Conservation (phyloP, 257 asterid genomes). For the Fraxinus cuspidata region DNA sequence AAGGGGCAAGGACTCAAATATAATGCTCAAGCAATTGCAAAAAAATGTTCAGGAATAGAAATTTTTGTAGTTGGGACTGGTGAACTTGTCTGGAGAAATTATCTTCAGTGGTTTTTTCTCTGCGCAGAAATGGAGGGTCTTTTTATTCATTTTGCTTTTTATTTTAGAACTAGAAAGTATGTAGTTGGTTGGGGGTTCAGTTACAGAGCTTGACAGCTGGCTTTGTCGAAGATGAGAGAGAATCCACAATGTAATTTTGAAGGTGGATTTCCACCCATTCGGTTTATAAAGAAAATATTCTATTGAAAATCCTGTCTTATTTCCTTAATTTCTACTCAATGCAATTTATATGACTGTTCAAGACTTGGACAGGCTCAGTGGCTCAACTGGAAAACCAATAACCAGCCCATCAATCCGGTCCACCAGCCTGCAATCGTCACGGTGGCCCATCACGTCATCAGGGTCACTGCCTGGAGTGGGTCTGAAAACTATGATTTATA, state of each 20-base stretch:
- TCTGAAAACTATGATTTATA: too few species aligned
- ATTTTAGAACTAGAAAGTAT: conserved; percentile 27
- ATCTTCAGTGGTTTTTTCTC: conserved; percentile 13
- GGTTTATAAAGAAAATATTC: conserved; percentile 27
- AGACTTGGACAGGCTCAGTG: too few species aligned
- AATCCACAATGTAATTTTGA: conserved; percentile 48
- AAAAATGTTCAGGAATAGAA: conserved; percentile 30
- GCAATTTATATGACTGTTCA: not conserved
- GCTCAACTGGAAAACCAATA: too few species aligned
- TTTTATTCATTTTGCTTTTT: conserved; percentile 47
- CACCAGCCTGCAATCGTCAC: too few species aligned
- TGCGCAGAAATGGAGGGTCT: conserved; percentile 49
- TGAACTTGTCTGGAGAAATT: conserved; percentile 41
- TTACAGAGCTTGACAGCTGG: conserved; percentile 40
- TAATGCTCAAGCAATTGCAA: conserved; percentile 27
- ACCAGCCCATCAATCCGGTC: too few species aligned
- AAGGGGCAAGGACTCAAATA: conserved; percentile 26
- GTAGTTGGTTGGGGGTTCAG: conserved; percentile 36
- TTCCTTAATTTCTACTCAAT: not conserved
- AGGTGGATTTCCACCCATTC: conserved; percentile 49
- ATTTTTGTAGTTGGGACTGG: conserved; percentile 65
- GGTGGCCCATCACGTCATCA: too few species aligned
- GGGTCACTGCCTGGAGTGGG: too few species aligned
- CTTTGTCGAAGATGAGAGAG: conserved; percentile 35
- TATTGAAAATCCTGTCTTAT: not conserved